Conservation (phyloP, 2,329 filamentous ascomycete species). For the Stromatinia cepivora region DNA sequence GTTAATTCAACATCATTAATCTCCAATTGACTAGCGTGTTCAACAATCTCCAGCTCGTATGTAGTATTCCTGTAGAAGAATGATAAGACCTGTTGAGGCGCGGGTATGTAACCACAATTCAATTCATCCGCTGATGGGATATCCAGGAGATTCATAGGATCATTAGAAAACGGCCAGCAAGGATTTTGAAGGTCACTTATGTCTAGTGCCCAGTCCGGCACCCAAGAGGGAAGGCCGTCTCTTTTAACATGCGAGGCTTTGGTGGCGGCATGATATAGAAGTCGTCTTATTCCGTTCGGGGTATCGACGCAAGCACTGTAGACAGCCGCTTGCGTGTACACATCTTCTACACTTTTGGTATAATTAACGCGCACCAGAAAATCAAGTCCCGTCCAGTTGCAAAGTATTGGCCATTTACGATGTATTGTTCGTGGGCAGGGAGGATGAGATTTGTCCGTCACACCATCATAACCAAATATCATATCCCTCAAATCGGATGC, state of each 20-base stretch:
- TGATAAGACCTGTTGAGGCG: no score
- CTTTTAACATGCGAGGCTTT: not conserved
- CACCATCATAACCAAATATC: not conserved
- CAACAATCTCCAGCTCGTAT: no score
- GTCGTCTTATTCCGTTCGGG: not conserved
- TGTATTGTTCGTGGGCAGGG: no score
- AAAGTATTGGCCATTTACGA: not conserved
- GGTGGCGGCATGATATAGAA: not conserved
- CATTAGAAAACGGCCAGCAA: not conserved
- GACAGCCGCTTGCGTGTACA: not conserved
- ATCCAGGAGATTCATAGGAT: not conserved
- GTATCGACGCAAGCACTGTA: not conserved
- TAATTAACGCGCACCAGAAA: not conserved
- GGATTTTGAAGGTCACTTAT: not conserved
- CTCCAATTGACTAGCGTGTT: no score
- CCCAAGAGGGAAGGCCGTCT: not conserved
- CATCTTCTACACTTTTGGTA: not conserved
- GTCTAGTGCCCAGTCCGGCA: not conserved
- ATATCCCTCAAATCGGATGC: not conserved
- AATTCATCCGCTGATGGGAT: not conserved
- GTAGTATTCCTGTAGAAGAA: no score
- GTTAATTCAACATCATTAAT: no score
- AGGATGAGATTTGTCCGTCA: not conserved
- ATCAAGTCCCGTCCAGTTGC: rapidly evolving
- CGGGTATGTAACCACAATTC: not conserved